Base-by-base conservation (phyloP, 1,284 basidiomycete genomes). In the Irpex sp. region DNA sequence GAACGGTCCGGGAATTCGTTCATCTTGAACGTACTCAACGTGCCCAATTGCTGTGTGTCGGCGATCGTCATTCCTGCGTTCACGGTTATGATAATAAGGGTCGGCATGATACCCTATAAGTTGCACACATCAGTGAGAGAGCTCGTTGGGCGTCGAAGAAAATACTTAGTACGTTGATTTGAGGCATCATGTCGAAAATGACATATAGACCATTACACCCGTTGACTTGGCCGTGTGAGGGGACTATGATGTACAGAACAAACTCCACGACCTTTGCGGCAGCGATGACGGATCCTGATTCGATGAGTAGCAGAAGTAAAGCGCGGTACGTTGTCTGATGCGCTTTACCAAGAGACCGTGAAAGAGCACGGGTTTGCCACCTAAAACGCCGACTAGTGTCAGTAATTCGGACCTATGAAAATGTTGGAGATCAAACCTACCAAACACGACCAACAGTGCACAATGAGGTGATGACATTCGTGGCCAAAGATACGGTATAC, bases 381-480 rank as follows among this genome's bases (percentile, higher is more conserved):
- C 54, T 56, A 43, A 9, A 43, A 43, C 15, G 8, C 39, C 11
- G 39, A 15, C 26, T 26, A 26, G 26, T 26, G 26, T 26, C 26
- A 4, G 4, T 26, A 26, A 26, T 26, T 26, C 26, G 26, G 4
- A 26, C 26, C 26, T 26, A 47, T 47, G 4, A 17, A 13, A 47
- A 31, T 13, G 51, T 3, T 13, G 15, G 21, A 31, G 13, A 37
- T 31, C n/a, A 19, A 19, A 17, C n/a, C 2, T 13, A 63, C 73
- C 73, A 78, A 56, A 80, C 75, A 54, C 76, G 77, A 37, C 60
- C 70, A 19, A 75, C 72, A 37, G 81, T 80, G 67, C 81, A 74
- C 11, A 58, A 53, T 5, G 78, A 81, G 26, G 78, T 70, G 51
- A 80, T 59, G 62, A 74, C 59, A 59, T 80, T 81, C 11, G 77